Percentiles rank a stretch among this genome's conserved stretches.
phyloP scores from a whole-genome alignment of 2,329 filamentous ascomycete species.

The Coniochaeta sp. region DNA sequence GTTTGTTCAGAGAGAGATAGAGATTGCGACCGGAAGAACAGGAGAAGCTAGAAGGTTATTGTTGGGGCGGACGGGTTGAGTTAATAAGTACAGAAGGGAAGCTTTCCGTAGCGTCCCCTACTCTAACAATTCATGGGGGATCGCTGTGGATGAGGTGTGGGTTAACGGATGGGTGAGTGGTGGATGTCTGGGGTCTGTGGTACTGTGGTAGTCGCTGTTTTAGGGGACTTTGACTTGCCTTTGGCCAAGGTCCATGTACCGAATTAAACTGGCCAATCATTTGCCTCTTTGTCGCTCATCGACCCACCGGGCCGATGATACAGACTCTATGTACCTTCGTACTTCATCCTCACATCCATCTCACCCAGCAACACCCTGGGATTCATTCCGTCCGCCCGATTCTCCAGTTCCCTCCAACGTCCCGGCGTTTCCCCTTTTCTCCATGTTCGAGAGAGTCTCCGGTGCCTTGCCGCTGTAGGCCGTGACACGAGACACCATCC shows the following conservation, averaged over 20 bases:
- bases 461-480: too few species aligned
- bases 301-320: neutral
- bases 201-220: too few species aligned
- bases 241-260: neutral
- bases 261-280: neutral
- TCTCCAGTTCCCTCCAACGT: neutral
- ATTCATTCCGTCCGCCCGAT: constrained; percentile 3
- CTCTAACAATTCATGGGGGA: neutral
- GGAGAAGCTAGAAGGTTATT: neutral
- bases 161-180: neutral
- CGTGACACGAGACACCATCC: too few species aligned
- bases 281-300: too few species aligned
- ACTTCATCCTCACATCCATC: too few species aligned
- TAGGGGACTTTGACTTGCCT: neutral
- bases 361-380: neutral
- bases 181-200: too few species aligned
- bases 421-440: neutral
- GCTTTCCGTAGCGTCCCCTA: neutral
- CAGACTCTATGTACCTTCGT: too few species aligned
- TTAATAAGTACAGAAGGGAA: constrained; percentile 1
- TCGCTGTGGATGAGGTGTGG: neutral
- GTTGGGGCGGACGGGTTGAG: constrained; percentile 2
- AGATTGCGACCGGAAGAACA: neutral
- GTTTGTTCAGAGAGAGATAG: neutral
- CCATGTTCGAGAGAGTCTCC: neutral